A percentile compares a stretch with the other conserved stretches of the same genome.
phyloP scores from a whole-genome alignment of 768 basidiomycete species.

The Leccinum variicolor region DNA sequence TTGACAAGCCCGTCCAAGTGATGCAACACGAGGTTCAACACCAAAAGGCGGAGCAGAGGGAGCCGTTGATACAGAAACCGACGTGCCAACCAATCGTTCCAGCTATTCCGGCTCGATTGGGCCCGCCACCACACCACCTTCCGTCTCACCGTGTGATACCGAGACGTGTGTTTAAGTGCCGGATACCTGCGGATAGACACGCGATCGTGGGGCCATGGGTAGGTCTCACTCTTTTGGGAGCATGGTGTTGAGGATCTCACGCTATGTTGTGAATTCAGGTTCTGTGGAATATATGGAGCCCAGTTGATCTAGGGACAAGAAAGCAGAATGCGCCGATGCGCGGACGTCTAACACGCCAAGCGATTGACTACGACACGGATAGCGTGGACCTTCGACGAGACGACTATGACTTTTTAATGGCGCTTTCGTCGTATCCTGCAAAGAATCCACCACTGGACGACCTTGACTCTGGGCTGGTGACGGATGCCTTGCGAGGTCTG shows the following conservation, averaged over 20 bases:
- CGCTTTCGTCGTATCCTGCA: slow-evolving; percentile 40
- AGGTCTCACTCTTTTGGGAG: slow-evolving; percentile 16
- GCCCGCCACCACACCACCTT: slow-evolving; percentile 39
- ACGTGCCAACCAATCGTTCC: slow-evolving; percentile 35
- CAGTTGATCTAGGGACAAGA: slow-evolving; percentile 32
- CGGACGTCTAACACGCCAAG: slow-evolving; percentile 23
- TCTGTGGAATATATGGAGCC: slow-evolving; percentile 41
- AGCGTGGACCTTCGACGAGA: slow-evolving; percentile 29
- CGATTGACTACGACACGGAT: slow-evolving; percentile 10
- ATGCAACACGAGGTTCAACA: slow-evolving; percentile 49
- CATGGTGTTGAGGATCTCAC: not conserved
- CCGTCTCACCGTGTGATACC: slow-evolving; percentile 52
- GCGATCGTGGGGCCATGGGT: slow-evolving; percentile 53
- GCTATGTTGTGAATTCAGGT: slow-evolving; percentile 33
- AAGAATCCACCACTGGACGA: slow-evolving; percentile 41
- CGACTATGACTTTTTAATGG: slow-evolving; percentile 52
- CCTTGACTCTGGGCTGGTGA: slow-evolving; percentile 45
- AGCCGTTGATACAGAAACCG: slow-evolving; percentile 22
- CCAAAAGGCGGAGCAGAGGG: slow-evolving; percentile 19
- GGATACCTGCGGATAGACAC: slow-evolving; percentile 52
- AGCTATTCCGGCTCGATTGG: slow-evolving; percentile 29
- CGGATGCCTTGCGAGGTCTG: slow-evolving; percentile 45
- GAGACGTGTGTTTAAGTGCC: slow-evolving; percentile 39
- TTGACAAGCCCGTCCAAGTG: slow-evolving; percentile 43
- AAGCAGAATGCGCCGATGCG: slow-evolving; percentile 45